Base-by-base conservation (phyloP, 805 yeast species). In the Kodamaea sagamina region DNA sequence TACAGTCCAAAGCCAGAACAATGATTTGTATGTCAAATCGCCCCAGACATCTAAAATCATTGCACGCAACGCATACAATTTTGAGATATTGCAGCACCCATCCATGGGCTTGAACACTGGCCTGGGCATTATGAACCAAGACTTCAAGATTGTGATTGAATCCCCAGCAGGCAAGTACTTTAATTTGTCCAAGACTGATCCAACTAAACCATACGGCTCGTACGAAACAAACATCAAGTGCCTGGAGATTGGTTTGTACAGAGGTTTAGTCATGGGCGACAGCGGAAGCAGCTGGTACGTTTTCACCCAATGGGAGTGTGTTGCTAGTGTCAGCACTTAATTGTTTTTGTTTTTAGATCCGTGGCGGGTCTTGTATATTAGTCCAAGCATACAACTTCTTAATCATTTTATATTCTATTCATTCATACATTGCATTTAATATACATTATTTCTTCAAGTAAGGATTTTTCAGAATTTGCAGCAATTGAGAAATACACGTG, bases 261-360 rank as follows among this genome's bases (percentile, higher is more conserved):
- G 90, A 44, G 92, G 89, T 1, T 74, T 90, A 36, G 88, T 88
- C 0, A 78, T 85, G 29, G 84, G 88, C 7, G 92, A 88, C 49
- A 78, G 82, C 31, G 87, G 86, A 3, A 74, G 75, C 42, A 82
- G 89, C 42, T 87, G 96, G 88, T 84, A 89, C 54, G 88, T 86
- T 3, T 89, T 87, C 65, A 89, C 95, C 10, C 96, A 89, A 62
- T 92, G 99, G 99, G 69, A 71, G 24, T 84, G 92, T 61, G 41
- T 38, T 15, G 41, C 36, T 19, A 29, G 17, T 29, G 34, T 29
- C 12, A 29, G 17, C 34, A 29, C 11, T 29, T 29, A 15, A 29
- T 29, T 29, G 16, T 28, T 29, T 17, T 29, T 29, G 15, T 15
- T 29, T 29, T 17, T 15, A 12, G 17, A 9, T 29, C 34, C 15